Base-by-base conservation (phyloP, 2,329 filamentous ascomycete genomes). In the Xylogone sp. region DNA sequence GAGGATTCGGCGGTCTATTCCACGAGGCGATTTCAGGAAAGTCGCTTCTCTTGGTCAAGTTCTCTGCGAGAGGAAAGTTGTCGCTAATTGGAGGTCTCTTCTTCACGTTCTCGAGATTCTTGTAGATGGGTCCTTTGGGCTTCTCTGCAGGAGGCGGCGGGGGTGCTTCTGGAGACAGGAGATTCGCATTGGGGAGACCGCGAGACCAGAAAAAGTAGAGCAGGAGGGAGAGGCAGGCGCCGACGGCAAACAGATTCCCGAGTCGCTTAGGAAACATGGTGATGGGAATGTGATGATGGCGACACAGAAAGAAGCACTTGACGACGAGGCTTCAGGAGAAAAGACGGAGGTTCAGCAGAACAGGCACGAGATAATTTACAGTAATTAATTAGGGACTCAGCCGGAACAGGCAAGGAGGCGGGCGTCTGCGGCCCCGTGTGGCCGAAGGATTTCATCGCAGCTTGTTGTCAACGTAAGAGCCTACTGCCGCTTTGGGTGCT, bases 11-110 rank as follows among this genome's bases (percentile, higher is more conserved):
- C 6, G 73, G 67, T 5, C 62, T 50, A 54, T 76, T 76, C 65
- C 74, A 75, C 6, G 57, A 51, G 0, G 74, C 73, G 16, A 76
- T 68, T 1, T 69, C 67, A 1, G 72, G 72, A 5, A 65, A 62
- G 49, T 62, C 21, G 56, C n/a, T 16, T 4, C n/a, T 7, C 8
- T 16, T 39, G 34, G n/a, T 29, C 16, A 48, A 31, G 21, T 46
- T 42, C 18, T 45, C 46, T 7, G 50, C 50, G 6, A 53, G 48
- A 18, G 51, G 51, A 18, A 53, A 53, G 43, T 50, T 50, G 20
- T 53, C 51, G 9, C 45, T 43, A n/a, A 53, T 44, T 22, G 51
- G 51, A 16, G 34, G 34, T 16, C 34, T 39, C 5, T 4, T 18
- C 34, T 39, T 39, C 6, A 39, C 13, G 13, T 7, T 9, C n/a